Evolutionary conservation across 352 stramenopile genomes (phyloP), one percentile per base, ranked within the genome.

Genomic region (Phytophthora litchii): DNA sequence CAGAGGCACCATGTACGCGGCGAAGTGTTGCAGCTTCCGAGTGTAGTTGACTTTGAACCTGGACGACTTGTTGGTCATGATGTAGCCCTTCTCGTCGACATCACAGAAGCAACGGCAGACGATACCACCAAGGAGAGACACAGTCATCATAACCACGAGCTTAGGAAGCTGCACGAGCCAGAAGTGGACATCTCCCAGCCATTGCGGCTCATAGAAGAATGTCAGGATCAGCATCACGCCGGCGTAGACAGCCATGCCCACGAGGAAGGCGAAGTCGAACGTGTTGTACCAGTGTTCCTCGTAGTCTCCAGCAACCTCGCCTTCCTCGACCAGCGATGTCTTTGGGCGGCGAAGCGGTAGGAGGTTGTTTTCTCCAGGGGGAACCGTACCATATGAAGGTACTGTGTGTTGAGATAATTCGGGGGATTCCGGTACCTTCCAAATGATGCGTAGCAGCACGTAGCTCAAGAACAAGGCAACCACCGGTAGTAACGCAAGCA

Each of bases 1-100:
- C 23, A 94, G 64, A 35, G 86, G 86, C 48, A 93, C 80, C 67
- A 93, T 78, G 65, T 93, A 94, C 8, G 86, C 86, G 0, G 86
- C 86, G 19, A 94, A 86, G 43, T 91, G 80, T 73, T 93, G 83
- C 37, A 94, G 61, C 70, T 94, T 94, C 16, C 86, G 80, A 7
- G 86, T 94, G 76, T 94, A 94, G 74, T 94, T 94, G 51, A 94
- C 86, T 65, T 94, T 94, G 75, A 94, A 94, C 29, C 53, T 72
- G 23, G 86, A 94, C 55, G 70, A 86, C 64, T 84, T 87, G 66
- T 92, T 89, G 23, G 86, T 94, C 66, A 94, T 89, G 45, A 94
- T 89, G 71, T 94, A 94, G 9, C 83, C 86, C 46, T 83, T 81
- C 23, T 86, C 76, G 50, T 94, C 83, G 1, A 94, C 86, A 25